Conservation (phyloP, 108 stramenopile genomes). For the Bacterosira constricta region DNA sequence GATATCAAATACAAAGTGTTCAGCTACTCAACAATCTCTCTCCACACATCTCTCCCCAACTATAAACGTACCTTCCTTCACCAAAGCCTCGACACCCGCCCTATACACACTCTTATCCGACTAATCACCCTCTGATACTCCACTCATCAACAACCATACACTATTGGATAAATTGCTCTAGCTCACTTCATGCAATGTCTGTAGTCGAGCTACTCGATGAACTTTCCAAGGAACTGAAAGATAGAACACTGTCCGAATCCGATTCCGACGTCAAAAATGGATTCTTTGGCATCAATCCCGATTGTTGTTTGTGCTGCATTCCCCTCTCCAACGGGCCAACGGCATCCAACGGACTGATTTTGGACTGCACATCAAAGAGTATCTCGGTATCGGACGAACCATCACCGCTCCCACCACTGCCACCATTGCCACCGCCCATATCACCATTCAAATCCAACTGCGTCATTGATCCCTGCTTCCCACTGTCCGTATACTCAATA, state of each 20-base stretch:
- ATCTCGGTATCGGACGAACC: neutral
- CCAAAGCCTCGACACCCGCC: conserved; percentile 57
- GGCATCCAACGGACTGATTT: neutral
- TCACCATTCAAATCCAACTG: neutral
- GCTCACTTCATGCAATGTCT: neutral
- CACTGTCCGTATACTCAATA: neutral
- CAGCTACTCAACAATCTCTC: too few species aligned
- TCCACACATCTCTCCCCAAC: too few species aligned
- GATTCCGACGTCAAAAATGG: neutral
- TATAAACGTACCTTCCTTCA: conserved; percentile 37
- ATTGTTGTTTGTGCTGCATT: too few species aligned
- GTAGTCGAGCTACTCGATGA: neutral
- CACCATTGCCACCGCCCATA: neutral
- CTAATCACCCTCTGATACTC: neutral
- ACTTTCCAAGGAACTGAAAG: neutral
- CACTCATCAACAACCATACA: neutral
- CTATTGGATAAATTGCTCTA: neutral
- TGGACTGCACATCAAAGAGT: neutral
- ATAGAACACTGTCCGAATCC: neutral
- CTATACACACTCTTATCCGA: conserved; percentile 21
- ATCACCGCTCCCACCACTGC: neutral
- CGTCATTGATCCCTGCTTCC: too few species aligned
- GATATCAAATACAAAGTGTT: too few species aligned
- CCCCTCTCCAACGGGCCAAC: neutral
- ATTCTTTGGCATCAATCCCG: neutral